Base-by-base conservation (phyloP, 768 basidiomycete genomes). In the Naganishia randhawae region DNA sequence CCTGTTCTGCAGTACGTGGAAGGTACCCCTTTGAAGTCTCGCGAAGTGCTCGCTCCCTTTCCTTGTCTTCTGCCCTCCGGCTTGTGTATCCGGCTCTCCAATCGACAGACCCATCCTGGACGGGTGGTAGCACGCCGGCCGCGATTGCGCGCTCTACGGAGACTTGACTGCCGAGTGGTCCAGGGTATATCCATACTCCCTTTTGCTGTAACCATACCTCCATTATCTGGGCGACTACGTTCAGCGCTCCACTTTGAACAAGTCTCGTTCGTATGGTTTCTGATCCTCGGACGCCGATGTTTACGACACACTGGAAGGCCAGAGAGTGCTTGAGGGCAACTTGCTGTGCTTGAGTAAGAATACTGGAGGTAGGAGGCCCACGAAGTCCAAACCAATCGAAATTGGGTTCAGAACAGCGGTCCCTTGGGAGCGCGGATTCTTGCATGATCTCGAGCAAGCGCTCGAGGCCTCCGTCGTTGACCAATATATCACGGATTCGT, bases 401-500 rank as follows among this genome's bases (percentile, higher is more conserved):
- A 13, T 39, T 41, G 57, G 57, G 57, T 41, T 39, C 57, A 22
- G 41, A 29, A 22, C 57, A 61, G 8, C 41, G 57, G 17, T 61
- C 57, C 37, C 74, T 69, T 9, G 78, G 79, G 17, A 79, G 62
- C 27, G 74, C 68, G 35, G 77, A 78, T 32, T 93, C 90, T 74
- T 89, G 89, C 11, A 95, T 84, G 71, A 99, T 91, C 67, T 90
- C 86, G 16, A 98, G 90, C 33, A 99, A 88, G 16, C 95, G 88
- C 77, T 99, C 96, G 19, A 99, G 86, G 1, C 96, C 96, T 53
- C 96, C 96, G 76, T 98, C 95, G 85, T 90, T 88, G 32, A 93
- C 95, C 86, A 99, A 90, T 73, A 96, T 97, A 81, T 99, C 96
- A 68, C 95, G 88, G 81, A 99, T 98, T 65, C 93, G 87, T 1